phyloP scores from a whole-genome alignment of 169 alveolate genomes.

The Plasmodium ovale region DNA sequence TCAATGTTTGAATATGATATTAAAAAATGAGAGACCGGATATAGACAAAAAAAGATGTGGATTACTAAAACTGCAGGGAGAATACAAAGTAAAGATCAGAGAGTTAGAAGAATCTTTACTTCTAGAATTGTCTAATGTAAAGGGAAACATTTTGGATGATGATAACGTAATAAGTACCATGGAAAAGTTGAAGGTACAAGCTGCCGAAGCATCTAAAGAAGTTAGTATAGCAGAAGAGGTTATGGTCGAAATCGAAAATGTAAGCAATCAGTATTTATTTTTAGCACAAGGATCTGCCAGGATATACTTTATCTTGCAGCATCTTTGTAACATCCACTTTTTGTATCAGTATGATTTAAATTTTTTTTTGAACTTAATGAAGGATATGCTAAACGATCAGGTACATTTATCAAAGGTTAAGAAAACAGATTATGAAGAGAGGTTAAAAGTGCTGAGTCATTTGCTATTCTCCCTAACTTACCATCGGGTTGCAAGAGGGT shows the following conservation, averaged over 20 bases:
- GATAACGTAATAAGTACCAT: constrained; percentile 91
- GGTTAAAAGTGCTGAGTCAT: constrained; percentile 54
- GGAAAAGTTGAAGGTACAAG: constrained; percentile 93
- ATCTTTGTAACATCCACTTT: constrained; percentile 91
- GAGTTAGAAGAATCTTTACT: constrained; percentile 96
- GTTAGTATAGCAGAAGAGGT: constrained; percentile 94
- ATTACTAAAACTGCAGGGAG: constrained; percentile 94
- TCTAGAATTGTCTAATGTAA: constrained; percentile 94
- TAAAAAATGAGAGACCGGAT: constrained; percentile 97
- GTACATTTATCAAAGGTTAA: constrained; percentile 72
- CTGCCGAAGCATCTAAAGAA: constrained; percentile 93
- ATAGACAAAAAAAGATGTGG: constrained; percentile 95
- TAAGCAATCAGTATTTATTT: constrained; percentile 89
- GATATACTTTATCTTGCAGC: constrained; percentile 87
- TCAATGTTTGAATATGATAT: constrained; percentile 92
- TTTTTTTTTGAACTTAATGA: constrained; percentile 93
- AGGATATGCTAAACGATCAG: constrained; percentile 76
- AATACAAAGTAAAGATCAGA: constrained; percentile 91
- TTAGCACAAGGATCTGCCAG: constrained; percentile 93
- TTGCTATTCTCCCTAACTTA: constrained; percentile 52
- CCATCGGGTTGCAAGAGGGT: constrained; percentile 68
- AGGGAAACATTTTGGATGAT: constrained; percentile 97
- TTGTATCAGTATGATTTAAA: constrained; percentile 95
- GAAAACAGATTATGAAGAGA: constrained; percentile 76
- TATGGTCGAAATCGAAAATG: constrained; percentile 93